phyloP scores from a whole-genome alignment of 1,284 basidiomycete genomes.

The Earliella scabrosa region DNA sequence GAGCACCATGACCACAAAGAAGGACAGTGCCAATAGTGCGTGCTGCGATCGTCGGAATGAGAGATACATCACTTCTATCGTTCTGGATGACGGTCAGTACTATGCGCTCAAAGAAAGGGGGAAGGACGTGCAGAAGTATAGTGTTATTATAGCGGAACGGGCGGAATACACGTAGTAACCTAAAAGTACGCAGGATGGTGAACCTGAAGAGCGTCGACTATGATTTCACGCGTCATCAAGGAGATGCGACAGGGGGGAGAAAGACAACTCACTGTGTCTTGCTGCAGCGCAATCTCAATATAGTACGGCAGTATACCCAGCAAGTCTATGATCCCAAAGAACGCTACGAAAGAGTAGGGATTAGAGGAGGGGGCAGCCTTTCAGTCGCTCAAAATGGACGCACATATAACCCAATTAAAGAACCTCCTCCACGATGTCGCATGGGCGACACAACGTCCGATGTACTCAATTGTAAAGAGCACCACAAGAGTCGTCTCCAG shows the following conservation, averaged over 20 bases:
- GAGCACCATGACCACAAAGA: conserved; percentile 88
- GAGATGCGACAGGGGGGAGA: neutral
- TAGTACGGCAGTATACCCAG: conserved; percentile 88
- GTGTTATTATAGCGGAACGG: conserved; percentile 86
- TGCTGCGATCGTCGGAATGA: conserved; percentile 86
- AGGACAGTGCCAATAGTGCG: conserved; percentile 82
- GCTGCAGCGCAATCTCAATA: conserved; percentile 79
- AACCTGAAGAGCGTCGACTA: conserved; percentile 87
- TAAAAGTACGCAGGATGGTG: conserved; percentile 84
- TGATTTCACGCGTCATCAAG: conserved; percentile 5
- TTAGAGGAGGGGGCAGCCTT: neutral
- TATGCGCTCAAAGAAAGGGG: neutral
- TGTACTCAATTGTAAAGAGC: conserved; percentile 83
- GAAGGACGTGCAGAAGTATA: conserved; percentile 67
- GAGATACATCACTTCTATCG: conserved; percentile 93
- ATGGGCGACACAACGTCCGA: conserved; percentile 66
- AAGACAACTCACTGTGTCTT: conserved; percentile 75
- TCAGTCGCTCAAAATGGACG: conserved; percentile 4
- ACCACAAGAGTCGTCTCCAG: conserved; percentile 78
- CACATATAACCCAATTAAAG: conserved; percentile 70
- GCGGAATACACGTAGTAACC: conserved; percentile 83
- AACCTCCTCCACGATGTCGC: conserved; percentile 64
- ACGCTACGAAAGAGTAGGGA: conserved; percentile 49
- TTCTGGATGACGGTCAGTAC: conserved; percentile 46
- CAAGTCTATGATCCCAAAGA: conserved; percentile 85